These are phyloP conservation scores for Pseudocercospora crystallina DNA, from an alignment of 2,329 filamentous ascomycete genomes.

Conservation along the genomic window DNA sequence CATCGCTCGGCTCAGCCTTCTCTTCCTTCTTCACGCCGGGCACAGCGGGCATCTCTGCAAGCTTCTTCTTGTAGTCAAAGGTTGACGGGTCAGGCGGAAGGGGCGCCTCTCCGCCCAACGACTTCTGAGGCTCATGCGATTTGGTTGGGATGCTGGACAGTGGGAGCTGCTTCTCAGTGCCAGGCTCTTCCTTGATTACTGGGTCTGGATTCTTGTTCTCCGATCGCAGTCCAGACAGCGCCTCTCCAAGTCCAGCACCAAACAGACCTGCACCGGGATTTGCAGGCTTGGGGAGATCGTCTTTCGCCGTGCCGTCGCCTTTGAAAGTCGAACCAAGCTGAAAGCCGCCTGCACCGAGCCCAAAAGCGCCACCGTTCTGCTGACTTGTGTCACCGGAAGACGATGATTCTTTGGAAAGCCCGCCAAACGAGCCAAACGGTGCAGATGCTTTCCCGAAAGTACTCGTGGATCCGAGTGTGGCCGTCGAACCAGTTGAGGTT, in stretches of 20 bases:
- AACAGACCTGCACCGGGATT: constrained; percentile 33
- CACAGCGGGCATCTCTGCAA: constrained; percentile 43
- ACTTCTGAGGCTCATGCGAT: constrained; percentile 34
- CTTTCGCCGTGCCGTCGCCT: constrained; percentile 60
- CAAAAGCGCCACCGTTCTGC: constrained; percentile 22
- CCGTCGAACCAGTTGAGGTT: constrained; percentile 41
- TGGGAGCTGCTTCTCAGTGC: constrained; percentile 31
- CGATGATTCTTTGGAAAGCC: constrained; percentile 31
- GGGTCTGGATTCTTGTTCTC: constrained; percentile 33
- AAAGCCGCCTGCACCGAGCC: constrained; percentile 53
- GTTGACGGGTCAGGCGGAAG: constrained; percentile 44
- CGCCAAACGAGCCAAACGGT: constrained; percentile 25
- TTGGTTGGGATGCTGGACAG: constrained; percentile 30
- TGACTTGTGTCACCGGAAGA: constrained; percentile 13
- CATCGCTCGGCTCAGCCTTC: constrained; percentile 31
- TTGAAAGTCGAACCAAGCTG: constrained; percentile 69
- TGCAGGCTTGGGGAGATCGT: constrained; percentile 56
- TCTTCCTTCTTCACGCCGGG: constrained; percentile 38
- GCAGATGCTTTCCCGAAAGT: constrained; percentile 36
- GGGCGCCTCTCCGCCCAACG: constrained; percentile 34
- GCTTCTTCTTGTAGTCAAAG: constrained; percentile 32
- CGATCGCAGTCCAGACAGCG: constrained; percentile 29
- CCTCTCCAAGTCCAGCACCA: constrained; percentile 27
- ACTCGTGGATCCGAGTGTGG: constrained; percentile 39
- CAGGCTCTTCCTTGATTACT: constrained; percentile 40